Evolutionary conservation across 352 stramenopile genomes (phyloP).

Genomic region (Pythium periplocum): DNA sequence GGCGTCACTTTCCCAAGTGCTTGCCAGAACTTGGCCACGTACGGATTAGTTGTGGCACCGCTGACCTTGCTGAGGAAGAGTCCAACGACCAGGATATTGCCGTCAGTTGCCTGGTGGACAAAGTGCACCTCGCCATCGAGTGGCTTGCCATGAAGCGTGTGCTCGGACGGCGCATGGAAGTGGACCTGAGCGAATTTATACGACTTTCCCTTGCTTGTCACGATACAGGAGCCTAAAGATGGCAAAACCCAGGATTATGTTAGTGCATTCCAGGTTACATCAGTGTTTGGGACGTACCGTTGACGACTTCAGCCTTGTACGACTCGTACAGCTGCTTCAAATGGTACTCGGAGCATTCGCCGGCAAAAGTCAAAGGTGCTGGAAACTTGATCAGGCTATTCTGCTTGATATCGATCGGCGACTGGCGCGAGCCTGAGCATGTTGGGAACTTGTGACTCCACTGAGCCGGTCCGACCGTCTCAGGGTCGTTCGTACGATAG

Average conservation of each 20-base stretch:
- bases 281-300: constrained; percentile 11
- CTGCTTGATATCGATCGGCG: constrained; percentile 20
- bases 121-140: constrained; percentile 35
- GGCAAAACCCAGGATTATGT: no score
- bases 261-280: no score
- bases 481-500: constrained; percentile 16
- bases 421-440: constrained; percentile 26
- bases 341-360: constrained; percentile 25
- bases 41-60: constrained; percentile 16
- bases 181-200: constrained; percentile 39
- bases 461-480: constrained; percentile 11
- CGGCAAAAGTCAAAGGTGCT: constrained; percentile 22
- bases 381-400: background rate
- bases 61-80: constrained; percentile 6
- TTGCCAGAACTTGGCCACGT: constrained; percentile 27
- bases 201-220: background rate
- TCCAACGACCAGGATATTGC: constrained; percentile 4
- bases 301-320: constrained; percentile 21
- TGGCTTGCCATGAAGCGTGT: constrained; percentile 31
- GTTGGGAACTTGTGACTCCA: constrained; percentile 12
- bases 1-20: constrained; percentile 23
- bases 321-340: constrained; percentile 25
- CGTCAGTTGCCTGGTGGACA: constrained; percentile 25
- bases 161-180: constrained; percentile 37
- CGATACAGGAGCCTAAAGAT: no score